phyloP scores from a whole-genome alignment of 2,329 filamentous ascomycete species.

The Calonectria leucothoes region DNA sequence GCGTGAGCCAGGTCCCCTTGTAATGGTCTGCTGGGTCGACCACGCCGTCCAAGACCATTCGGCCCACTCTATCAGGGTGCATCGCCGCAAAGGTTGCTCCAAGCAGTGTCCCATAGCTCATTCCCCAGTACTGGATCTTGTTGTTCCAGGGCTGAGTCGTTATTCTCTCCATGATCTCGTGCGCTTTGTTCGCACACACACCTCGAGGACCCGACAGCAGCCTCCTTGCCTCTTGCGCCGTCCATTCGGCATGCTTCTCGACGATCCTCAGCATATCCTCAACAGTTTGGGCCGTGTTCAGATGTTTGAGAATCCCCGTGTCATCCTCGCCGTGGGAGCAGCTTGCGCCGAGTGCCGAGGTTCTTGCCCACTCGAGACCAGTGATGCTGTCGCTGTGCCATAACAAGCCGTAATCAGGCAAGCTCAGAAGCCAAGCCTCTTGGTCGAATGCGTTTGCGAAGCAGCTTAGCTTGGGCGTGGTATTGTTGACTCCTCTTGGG shows the following conservation, averaged over 20 bases:
- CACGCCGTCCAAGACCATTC: not conserved
- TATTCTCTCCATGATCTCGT: not conserved
- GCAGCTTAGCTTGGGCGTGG: not conserved
- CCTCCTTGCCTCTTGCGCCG: not conserved
- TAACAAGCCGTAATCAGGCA: not conserved
- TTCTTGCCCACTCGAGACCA: not conserved
- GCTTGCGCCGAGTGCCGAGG: not conserved
- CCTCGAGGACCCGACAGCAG: not conserved
- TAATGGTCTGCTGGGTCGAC: not conserved
- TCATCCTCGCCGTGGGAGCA: not conserved
- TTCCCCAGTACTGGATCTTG: not conserved
- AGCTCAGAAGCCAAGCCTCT: not conserved
- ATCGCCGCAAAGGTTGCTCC: not conserved
- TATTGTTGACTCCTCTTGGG: not conserved
- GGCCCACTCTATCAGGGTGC: not conserved
- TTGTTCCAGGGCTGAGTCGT: not conserved
- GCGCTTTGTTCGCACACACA: not conserved
- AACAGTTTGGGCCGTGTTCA: not conserved
- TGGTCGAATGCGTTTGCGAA: not conserved
- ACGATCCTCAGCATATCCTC: not conserved
- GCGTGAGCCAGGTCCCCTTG: slow-evolving; percentile 32
- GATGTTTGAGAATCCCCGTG: not conserved
- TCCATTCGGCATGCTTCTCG: not conserved
- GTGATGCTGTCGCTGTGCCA: not conserved
- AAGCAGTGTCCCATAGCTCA: not conserved